These are phyloP conservation scores for Willaertia magna DNA, from an alignment of 208 protist species.

Conservation along the genomic window DNA sequence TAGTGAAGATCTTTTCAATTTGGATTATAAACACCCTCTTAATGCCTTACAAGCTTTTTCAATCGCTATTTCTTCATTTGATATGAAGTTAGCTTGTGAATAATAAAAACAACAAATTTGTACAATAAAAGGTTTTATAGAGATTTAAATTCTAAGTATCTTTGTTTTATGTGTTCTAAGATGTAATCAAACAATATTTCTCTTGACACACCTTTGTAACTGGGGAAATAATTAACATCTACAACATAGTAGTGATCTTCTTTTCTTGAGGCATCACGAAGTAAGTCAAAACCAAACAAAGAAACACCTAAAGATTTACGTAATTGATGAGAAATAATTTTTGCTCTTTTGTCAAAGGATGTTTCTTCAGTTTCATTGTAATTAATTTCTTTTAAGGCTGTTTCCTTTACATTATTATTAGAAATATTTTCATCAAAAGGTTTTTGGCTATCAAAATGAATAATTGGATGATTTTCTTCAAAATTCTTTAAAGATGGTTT, in stretches of 20 bases:
- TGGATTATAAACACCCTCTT: conserved; percentile 44
- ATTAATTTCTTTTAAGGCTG: neutral
- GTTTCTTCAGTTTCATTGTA: neutral
- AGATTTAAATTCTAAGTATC: neutral
- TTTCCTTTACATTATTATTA: neutral
- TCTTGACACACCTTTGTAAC: neutral
- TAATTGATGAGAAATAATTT: neutral
- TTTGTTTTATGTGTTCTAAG: neutral
- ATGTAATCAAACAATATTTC: neutral
- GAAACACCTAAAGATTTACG: neutral
- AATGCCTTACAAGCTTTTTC: conserved; percentile 43
- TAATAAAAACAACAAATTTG: neutral
- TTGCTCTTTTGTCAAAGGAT: neutral
- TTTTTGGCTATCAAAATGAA: neutral
- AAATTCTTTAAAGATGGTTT: neutral
- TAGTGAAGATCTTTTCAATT: conserved; percentile 35
- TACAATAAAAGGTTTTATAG: neutral
- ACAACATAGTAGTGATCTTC: neutral
- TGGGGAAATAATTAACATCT: neutral
- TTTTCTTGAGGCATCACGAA: neutral
- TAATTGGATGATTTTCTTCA: neutral
- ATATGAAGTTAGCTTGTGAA: conserved; percentile 48
- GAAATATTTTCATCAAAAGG: neutral
- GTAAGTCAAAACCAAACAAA: neutral
- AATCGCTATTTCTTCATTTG: conserved; percentile 43